Percentiles rank a stretch among this genome's conserved stretches.
These are phyloP conservation scores for Cercospora sp. DNA, from an alignment of 2,329 filamentous ascomycete genomes.

Conservation along the genomic window DNA sequence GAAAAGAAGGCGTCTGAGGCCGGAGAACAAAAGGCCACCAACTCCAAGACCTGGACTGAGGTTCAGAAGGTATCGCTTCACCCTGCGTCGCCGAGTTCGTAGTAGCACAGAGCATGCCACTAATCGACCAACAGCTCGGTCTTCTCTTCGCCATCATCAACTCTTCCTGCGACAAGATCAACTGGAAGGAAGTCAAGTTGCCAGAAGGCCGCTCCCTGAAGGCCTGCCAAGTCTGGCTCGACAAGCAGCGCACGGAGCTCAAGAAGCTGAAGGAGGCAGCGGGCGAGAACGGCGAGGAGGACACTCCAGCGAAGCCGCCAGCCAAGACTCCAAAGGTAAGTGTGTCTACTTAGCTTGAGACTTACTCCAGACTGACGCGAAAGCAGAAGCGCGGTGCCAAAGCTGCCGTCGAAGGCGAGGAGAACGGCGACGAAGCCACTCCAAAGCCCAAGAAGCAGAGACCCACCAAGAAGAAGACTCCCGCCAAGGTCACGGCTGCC, in stretches of 20 bases:
- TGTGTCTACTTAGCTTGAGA: not conserved
- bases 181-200: slow-evolving; percentile 34
- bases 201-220: slow-evolving; percentile 38
- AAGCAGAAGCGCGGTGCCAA: slow-evolving; percentile 30
- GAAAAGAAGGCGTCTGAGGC: slow-evolving; percentile 18
- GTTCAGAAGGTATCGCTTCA: slow-evolving; percentile 33
- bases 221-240: slow-evolving; percentile 35
- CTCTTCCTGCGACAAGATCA: slow-evolving; percentile 28
- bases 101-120: not conserved
- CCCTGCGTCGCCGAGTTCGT: not conserved
- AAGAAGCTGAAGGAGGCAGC: slow-evolving; percentile 26
- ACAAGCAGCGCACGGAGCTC: slow-evolving; percentile 38
- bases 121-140: slow-evolving; percentile 22
- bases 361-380: slow-evolving; percentile 8
- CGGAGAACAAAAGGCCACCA: slow-evolving; percentile 15
- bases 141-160: slow-evolving; percentile 37
- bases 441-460: slow-evolving; percentile 24
- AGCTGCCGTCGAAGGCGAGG: slow-evolving; percentile 21
- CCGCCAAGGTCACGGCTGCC: slow-evolving; percentile 20
- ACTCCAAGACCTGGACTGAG: slow-evolving; percentile 38
- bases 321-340: slow-evolving; percentile 20
- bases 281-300: slow-evolving; percentile 17
- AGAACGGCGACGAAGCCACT: slow-evolving; percentile 24
- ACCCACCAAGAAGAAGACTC: slow-evolving; percentile 24
- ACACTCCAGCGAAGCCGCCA: slow-evolving; percentile 19